Base-by-base conservation (phyloP, 2,329 filamentous ascomycete species). In the Beauveria varroae region DNA sequence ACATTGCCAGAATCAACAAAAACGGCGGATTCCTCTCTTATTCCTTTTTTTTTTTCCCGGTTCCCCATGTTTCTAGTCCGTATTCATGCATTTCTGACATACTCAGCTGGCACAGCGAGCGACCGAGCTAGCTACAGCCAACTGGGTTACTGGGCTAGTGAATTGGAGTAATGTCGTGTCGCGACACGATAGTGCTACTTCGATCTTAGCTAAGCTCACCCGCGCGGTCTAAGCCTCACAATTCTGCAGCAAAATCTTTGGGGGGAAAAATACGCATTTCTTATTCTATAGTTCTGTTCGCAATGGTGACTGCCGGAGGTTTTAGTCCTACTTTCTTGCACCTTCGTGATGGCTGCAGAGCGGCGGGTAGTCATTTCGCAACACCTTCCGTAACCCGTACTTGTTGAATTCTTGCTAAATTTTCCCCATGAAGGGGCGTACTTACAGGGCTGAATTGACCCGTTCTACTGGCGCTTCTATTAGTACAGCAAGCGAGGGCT, bases 161-260 rank as follows among this genome's bases (percentile, higher is more conserved):
- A n/a, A 44, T 30, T 44, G 18, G 55, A 34, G 22, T n/a, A 41
- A 18, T 14, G 47, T 52, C 37, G 12, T 41, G 53, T 60, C 28
- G 40, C 47, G 47, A 14, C 20, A 41, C 9, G n/a, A 49, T 57
- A 20, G 43, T 16, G 44, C 18, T 26, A 28, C 20, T 24, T 49
- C 47, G 9, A 37, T 59, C 47, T 59, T 52, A 59, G 57, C 57
- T 60, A 60, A 60, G 57, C 37, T 53, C 14, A 20, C 26, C 20
- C 18, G 28, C 28, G 40, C 40, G 47, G 34, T 51, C 16, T 16
- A 6, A 37, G 9, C 20, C 53, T 30, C 20, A 44, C 9, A 6
- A 18, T 28, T 34, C 10, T 51, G 34, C 18, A 28, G 28, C 37
- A 44, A 30, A 51, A 51, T 59, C 30, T 30, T 18, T 18, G 47